phyloP scores from a whole-genome alignment of 495 filamentous ascomycete genomes.

The Aeminium ludgeri region DNA sequence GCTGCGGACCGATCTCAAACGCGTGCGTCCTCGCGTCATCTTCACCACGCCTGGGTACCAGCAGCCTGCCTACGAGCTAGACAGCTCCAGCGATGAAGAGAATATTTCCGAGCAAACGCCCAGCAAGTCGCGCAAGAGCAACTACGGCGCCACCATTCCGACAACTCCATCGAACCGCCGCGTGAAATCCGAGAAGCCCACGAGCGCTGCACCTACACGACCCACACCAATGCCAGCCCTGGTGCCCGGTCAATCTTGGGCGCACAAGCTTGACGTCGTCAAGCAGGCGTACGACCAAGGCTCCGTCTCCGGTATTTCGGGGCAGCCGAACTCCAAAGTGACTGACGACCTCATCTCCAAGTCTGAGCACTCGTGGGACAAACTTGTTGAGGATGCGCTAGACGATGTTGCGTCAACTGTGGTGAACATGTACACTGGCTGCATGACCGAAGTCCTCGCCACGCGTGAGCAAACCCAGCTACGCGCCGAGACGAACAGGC shows the following conservation, averaged over 20 bases:
- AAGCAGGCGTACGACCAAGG: slow-evolving; percentile 20
- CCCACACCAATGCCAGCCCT: neutral
- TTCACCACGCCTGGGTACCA: slow-evolving; percentile 3
- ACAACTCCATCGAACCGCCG: too few species aligned
- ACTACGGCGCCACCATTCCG: slow-evolving; percentile 1
- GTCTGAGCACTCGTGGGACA: slow-evolving; percentile 7
- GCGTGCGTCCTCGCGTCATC: slow-evolving; percentile 11
- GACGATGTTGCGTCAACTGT: slow-evolving; percentile 4
- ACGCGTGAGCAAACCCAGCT: slow-evolving; percentile 11
- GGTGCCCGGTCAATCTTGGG: too few species aligned
- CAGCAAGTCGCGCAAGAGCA: slow-evolving; percentile 8
- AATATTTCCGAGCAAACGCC: neutral
- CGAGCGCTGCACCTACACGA: neutral
- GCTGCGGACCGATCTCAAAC: slow-evolving; percentile 10
- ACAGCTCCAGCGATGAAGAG: neutral
- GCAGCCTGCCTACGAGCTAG: neutral
- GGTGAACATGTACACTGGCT: neutral
- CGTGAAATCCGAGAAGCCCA: neutral
- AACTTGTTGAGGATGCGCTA: slow-evolving; percentile 6
- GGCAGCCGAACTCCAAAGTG: slow-evolving; percentile 20
- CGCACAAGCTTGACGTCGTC: slow-evolving; percentile 16
- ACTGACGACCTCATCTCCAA: slow-evolving; percentile 18
- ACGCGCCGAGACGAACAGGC: slow-evolving; percentile 4
- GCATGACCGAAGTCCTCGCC: slow-evolving; percentile 4
- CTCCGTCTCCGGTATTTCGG: slow-evolving; percentile 21